These are phyloP conservation scores for Pulveroboletus sp. DNA, from an alignment of 768 basidiomycete species.

Conservation along the genomic window DNA sequence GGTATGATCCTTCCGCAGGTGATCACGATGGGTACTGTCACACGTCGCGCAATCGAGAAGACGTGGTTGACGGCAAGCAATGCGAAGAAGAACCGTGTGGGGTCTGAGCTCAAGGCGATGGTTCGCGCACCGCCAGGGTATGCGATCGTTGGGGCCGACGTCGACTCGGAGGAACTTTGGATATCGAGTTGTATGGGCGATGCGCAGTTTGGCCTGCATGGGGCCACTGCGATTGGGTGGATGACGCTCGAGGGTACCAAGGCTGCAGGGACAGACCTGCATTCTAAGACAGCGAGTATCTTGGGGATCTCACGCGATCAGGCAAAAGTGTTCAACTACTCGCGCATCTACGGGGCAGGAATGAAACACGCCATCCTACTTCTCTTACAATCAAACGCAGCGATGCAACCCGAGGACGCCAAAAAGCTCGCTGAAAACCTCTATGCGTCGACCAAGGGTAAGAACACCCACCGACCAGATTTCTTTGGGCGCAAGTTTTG, in stretches of 20 bases:
- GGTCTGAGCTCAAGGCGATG: slow-evolving; percentile 98
- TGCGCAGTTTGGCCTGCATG: slow-evolving; percentile 94
- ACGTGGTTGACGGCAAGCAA: slow-evolving; percentile 99
- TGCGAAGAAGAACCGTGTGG: slow-evolving; percentile 96
- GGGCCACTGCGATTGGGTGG: slow-evolving; percentile 96
- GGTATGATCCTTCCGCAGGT: slow-evolving; percentile 96
- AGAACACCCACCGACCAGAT: slow-evolving; percentile 71
- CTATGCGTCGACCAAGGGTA: slow-evolving; percentile 91
- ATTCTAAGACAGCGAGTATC: slow-evolving; percentile 93
- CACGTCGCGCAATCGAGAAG: slow-evolving; percentile 93
- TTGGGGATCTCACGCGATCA: slow-evolving; percentile 90
- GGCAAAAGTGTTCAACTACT: slow-evolving; percentile 99
- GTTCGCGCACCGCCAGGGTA: slow-evolving; percentile 91
- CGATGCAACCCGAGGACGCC: slow-evolving; percentile 74
- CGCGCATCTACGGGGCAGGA: slow-evolving; percentile 97
- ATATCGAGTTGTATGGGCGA: slow-evolving; percentile 99
- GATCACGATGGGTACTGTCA: slow-evolving; percentile 98
- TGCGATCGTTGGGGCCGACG: slow-evolving; percentile 94
- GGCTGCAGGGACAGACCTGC: slow-evolving; percentile 88
- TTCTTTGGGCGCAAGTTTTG: slow-evolving; percentile 84
- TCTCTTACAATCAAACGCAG: slow-evolving; percentile 77
- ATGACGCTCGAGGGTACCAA: slow-evolving; percentile 99
- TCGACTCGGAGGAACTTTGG: slow-evolving; percentile 98
- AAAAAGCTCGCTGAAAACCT: slow-evolving; percentile 76
- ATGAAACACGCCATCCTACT: slow-evolving; percentile 90